These are phyloP conservation scores for Sanghuangporus sanghuang DNA, from an alignment of 1,284 basidiomycete species.

Conservation along the genomic window DNA sequence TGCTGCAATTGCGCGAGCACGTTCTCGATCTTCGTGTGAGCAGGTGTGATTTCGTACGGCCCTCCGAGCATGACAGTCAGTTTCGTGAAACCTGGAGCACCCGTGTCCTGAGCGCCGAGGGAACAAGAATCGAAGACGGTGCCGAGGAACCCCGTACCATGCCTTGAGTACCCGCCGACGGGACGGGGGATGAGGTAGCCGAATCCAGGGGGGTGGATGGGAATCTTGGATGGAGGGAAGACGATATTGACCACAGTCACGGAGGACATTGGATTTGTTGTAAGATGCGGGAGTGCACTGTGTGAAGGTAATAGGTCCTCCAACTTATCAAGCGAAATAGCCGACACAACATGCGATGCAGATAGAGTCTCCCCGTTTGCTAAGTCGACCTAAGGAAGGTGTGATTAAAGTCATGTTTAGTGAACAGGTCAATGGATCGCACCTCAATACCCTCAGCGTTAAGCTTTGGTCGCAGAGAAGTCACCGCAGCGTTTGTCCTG, in stretches of 20 bases:
- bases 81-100: constrained; percentile 45
- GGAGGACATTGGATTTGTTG: constrained; percentile 54
- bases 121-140: constrained; percentile 82
- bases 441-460: constrained; percentile 41
- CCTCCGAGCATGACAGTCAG: constrained; percentile 93
- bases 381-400: neutral
- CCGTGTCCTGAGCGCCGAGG: constrained; percentile 62
- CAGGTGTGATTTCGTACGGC: constrained; percentile 49
- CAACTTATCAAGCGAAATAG: constrained; percentile 70
- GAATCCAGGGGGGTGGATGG: constrained; percentile 79
- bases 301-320: constrained; percentile 42
- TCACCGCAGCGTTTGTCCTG: constrained; percentile 37
- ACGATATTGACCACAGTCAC: constrained; percentile 74
- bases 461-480: constrained; percentile 31
- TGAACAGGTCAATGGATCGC: constrained; percentile 1
- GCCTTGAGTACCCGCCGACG: constrained; percentile 37
- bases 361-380: constrained; percentile 4
- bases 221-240: constrained; percentile 46
- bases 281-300: constrained; percentile 41
- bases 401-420: neutral
- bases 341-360: constrained; percentile 53
- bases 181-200: constrained; percentile 91
- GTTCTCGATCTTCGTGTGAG: constrained; percentile 22
- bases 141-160: constrained; percentile 59
- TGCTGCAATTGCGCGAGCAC: constrained; percentile 32